Base-by-base conservation (phyloP, 1,284 basidiomycete genomes). In the Ustilago trichophora region DNA sequence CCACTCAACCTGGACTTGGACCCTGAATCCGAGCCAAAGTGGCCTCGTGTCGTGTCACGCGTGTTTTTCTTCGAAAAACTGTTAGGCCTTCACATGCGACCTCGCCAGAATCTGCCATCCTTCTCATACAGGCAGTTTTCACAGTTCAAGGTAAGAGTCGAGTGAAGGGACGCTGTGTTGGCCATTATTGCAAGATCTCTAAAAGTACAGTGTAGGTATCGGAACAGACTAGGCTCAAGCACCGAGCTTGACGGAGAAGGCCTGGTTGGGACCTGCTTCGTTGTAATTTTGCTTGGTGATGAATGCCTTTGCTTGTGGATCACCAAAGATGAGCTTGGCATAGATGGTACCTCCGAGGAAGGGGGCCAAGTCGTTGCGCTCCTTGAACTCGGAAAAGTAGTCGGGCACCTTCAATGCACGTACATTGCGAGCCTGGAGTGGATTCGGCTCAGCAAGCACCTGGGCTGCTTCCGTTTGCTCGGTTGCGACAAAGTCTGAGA, bases 351-450 rank as follows among this genome's bases (percentile, higher is more conserved):
- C 78, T 19, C 79, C 79, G 1, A 81, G 62, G 63, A 78, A 81
- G 4, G 72, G 59, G 7, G 75, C 77, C 24, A 81, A 48, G 29
- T 81, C 78, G 16, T 65, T 72, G n/a, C 76, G 57, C 7, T 79
- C 79, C 59, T 81, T 81, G 57, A 76, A 81, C 40, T 77, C 75
- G 34, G 66, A 54, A 52, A 81, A 81, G 64, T 77, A 81, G 63
- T 81, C 79, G 4, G 79, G 79, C 31, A 76, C 72, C n/a, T 62
- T 62, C 41, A 77, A 50, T 22, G 72, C 67, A 13, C 79, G 68
- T 16, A 75, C 77, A 24, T 60, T 73, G 45, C 66, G 69, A 19
- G 78, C 65, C 46, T 81, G 78, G 37, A 64, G 24, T 10, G 72
- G 59, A 24, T 76, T 74, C 31, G 74, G 74, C 45, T 76, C 74